Conservation (phyloP, 352 stramenopile genomes). For the Phytophthora citricola region DNA sequence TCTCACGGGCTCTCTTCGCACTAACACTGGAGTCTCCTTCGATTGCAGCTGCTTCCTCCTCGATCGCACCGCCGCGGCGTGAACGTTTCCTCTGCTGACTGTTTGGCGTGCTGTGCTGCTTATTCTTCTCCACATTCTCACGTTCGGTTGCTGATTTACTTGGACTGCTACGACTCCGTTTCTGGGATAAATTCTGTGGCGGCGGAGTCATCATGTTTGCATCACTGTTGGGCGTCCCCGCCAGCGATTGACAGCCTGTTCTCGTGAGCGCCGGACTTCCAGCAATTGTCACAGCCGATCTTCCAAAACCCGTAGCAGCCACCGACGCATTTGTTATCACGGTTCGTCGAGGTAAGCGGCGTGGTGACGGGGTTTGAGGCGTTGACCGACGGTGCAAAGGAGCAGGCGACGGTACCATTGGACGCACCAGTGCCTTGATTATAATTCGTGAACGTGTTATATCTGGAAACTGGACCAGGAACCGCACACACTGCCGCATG, state of each 20-base stretch:
- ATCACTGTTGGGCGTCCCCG: conserved; percentile 18
- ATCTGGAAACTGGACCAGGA: conserved; percentile 60
- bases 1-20: conserved; percentile 29
- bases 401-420: conserved; percentile 6
- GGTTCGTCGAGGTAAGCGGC: conserved; percentile 29
- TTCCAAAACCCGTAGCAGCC: conserved; percentile 18
- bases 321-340: conserved; percentile 18
- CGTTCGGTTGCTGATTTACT: conserved; percentile 17
- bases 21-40: conserved; percentile 12
- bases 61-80: conserved; percentile 28
- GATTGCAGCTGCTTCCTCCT: conserved; percentile 24
- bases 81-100: conserved; percentile 51
- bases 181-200: conserved; percentile 31
- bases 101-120: conserved; percentile 26
- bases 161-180: conserved; percentile 36
- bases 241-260: conserved; percentile 19
- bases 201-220: conserved; percentile 19
- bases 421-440: conserved; percentile 40
- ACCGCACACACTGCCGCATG: conserved; percentile 66
- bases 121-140: conserved; percentile 31
- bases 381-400: conserved; percentile 14
- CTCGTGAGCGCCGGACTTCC: conserved; percentile 27
- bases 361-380: conserved; percentile 4
- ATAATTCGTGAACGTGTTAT: conserved; percentile 47
- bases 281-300: conserved; percentile 20